Percentiles rank a stretch among this genome's conserved stretches.
Conservation (phyloP, 306 rosid species). For the Pyrus betulifolia region DNA sequence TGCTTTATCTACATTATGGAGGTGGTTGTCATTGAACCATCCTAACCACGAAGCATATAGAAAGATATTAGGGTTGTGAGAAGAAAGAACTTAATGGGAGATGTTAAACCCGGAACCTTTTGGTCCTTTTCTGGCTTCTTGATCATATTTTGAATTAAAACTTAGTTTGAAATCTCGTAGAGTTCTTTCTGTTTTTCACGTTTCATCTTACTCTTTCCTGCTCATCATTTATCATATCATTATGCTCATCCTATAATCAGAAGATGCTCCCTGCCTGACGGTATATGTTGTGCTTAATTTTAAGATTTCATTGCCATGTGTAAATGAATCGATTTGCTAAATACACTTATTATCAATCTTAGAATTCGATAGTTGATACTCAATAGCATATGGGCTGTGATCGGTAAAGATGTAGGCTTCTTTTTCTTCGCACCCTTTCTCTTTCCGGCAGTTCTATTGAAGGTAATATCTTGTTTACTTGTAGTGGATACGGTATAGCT, state of each 20-base stretch:
- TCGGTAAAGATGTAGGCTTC: not conserved
- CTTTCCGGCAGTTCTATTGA: not conserved
- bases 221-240: not conserved
- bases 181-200: not conserved
- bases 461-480: conserved; percentile 21
- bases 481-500: conserved; percentile 93
- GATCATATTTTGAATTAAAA: not conserved
- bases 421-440: not conserved
- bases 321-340: not conserved
- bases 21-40: not conserved
- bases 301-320: not conserved
- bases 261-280: not conserved
- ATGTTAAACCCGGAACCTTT: not conserved
- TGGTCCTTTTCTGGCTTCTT: not conserved
- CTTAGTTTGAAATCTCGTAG: not conserved
- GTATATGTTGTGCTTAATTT: not conserved
- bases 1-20: not conserved
- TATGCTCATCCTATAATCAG: not conserved
- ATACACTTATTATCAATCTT: not conserved
- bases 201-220: not conserved
- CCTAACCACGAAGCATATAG: not conserved
- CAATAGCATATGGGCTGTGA: not conserved
- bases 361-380: not conserved
- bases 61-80: not conserved
- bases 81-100: not conserved